These are phyloP conservation scores for Zizania latifolia DNA, from an alignment of 176 grass and related monocot species.

Conservation along the genomic window DNA sequence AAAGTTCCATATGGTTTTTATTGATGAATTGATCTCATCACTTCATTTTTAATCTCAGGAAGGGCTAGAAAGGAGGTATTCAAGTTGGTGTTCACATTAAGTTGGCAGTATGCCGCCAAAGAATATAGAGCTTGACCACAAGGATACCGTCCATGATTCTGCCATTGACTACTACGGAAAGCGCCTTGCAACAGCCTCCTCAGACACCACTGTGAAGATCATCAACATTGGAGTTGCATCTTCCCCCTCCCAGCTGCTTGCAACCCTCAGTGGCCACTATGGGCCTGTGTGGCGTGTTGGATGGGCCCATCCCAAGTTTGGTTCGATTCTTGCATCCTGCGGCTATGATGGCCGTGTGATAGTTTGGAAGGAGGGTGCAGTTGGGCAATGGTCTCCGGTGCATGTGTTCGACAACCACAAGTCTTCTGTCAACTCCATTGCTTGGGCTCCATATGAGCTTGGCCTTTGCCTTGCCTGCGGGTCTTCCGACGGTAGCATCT, in stretches of 20 bases:
- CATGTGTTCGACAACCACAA: too few relatives aligned
- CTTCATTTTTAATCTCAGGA: constrained; percentile 4
- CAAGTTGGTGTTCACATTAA: not conserved
- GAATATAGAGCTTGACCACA: constrained; percentile 74
- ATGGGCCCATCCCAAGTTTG: constrained; percentile 79
- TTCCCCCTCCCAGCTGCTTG: constrained; percentile 48
- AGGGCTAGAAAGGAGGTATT: not conserved
- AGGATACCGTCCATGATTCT: constrained; percentile 69
- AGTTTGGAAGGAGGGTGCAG: constrained; percentile 85
- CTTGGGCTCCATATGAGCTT: constrained; percentile 63
- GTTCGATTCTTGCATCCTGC: constrained; percentile 67
- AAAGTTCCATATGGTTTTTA: too few relatives aligned
- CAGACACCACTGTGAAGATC: constrained; percentile 57
- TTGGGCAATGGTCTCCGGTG: too few relatives aligned
- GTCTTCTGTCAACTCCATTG: constrained; percentile 75
- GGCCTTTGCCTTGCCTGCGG: constrained; percentile 60
- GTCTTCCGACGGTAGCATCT: constrained; percentile 70
- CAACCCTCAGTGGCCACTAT: constrained; percentile 58
- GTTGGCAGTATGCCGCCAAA: constrained; percentile 47
- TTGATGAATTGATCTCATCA: not conserved
- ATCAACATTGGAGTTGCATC: constrained; percentile 32
- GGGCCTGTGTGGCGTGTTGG: constrained; percentile 65
- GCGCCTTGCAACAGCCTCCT: constrained; percentile 70
- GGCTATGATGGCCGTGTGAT: constrained; percentile 75
- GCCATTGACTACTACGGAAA: constrained; percentile 79